Conservation (phyloP, 2,329 filamentous ascomycete genomes). For the Xylaria sp. region DNA sequence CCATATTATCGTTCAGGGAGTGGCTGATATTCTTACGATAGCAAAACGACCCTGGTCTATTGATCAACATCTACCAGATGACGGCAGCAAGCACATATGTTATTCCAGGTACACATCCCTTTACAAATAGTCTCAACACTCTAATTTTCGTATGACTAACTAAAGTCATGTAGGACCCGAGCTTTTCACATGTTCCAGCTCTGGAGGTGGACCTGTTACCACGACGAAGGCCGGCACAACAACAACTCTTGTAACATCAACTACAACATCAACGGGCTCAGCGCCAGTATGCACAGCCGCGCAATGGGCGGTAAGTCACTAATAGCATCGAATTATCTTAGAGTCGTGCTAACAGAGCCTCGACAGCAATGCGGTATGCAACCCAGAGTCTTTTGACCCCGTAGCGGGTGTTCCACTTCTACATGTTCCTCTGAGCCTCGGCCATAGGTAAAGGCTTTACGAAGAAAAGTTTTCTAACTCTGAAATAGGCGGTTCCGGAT, state of each 20-base stretch:
- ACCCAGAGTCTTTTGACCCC: background rate
- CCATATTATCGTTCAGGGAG: background rate
- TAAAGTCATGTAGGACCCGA: constrained; percentile 27
- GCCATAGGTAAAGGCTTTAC: background rate
- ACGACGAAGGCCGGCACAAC: constrained; percentile 16
- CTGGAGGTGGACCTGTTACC: constrained; percentile 7
- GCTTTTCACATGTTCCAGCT: constrained; percentile 32
- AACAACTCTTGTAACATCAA: constrained; percentile 30
- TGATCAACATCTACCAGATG: constrained; percentile 47
- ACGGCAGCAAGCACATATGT: constrained; percentile 38
- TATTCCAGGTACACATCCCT: constrained; percentile 39
- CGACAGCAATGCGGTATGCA: constrained; percentile 29
- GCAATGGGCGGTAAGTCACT: constrained; percentile 23
- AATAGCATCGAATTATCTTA: background rate
- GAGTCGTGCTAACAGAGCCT: background rate
- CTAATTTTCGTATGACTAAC: constrained; percentile 10
- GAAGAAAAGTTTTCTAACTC: background rate
- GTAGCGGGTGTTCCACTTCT: too few relatives aligned
- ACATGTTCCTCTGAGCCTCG: background rate
- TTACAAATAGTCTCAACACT: background rate
- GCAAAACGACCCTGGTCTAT: constrained; percentile 45
- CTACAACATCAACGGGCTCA: constrained; percentile 21
- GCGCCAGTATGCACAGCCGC: constrained; percentile 26
- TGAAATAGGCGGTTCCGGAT: constrained; percentile 24
- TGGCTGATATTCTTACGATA: constrained; percentile 5